phyloP scores from a whole-genome alignment of 2,329 filamentous ascomycete species.

The Aulographum hederae region DNA sequence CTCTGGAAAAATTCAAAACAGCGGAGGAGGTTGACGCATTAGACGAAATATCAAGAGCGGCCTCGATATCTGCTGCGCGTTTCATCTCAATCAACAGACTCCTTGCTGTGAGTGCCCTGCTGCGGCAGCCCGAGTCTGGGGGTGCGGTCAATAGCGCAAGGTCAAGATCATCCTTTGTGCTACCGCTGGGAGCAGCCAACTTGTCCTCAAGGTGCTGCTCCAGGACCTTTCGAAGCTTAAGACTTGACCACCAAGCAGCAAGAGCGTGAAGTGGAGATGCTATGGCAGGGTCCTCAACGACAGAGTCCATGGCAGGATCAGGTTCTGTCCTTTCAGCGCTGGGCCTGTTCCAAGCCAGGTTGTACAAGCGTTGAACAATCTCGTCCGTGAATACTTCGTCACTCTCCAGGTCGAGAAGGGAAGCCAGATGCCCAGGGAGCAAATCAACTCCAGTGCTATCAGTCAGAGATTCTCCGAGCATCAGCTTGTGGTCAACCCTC shows the following conservation, averaged over 20 bases:
- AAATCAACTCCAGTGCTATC: conserved; percentile 35
- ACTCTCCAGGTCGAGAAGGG: conserved; percentile 60
- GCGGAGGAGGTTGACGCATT: no score
- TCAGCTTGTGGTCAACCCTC: conserved; percentile 37
- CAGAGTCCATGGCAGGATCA: conserved; percentile 60
- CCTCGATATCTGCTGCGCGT: conserved; percentile 30
- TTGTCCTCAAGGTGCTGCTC: conserved; percentile 11
- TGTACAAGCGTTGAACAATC: conserved; percentile 72
- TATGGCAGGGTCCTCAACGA: conserved; percentile 72
- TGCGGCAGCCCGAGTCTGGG: conserved; percentile 52
- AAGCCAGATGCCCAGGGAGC: conserved; percentile 58
- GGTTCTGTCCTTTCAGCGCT: conserved; percentile 47
- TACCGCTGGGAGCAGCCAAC: conserved; percentile 22
- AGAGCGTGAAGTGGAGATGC: conserved; percentile 77
- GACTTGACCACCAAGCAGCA: conserved; percentile 77
- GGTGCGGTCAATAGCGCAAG: conserved; percentile 60
- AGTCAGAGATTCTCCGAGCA: conserved; percentile 10
- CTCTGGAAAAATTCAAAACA: conserved; percentile 23
- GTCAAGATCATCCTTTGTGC: conserved; percentile 37
- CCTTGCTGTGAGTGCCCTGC: conserved; percentile 38
- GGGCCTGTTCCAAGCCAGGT: conserved; percentile 71
- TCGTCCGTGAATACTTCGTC: conserved; percentile 63
- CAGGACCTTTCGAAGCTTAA: conserved; percentile 52
- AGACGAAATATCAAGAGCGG: no score
- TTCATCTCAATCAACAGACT: conserved; percentile 37